phyloP scores from a whole-genome alignment of 768 basidiomycete genomes.

The Steccherinum ochraceum region DNA sequence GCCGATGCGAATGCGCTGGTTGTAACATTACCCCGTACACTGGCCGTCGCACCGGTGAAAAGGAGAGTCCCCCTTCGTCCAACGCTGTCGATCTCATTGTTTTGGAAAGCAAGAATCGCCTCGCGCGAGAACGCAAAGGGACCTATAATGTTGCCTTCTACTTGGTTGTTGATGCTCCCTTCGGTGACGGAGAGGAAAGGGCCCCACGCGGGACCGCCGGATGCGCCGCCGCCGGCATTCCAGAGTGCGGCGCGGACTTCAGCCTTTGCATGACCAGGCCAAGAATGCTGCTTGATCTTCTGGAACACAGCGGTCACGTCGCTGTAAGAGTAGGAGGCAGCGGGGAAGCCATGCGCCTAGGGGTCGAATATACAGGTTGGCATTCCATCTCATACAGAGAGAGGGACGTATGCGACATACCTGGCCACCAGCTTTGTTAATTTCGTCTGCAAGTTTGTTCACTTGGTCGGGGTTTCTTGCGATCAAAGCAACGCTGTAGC shows the following conservation, averaged over 20 bases:
- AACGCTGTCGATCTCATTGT: conserved; percentile 22
- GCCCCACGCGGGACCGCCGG: no score
- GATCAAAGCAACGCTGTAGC: conserved; percentile 36
- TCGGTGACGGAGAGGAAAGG: conserved; percentile 33
- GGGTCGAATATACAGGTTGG: no score
- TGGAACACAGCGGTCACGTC: conserved; percentile 27
- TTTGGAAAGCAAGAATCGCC: conserved; percentile 27
- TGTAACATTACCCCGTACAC: conserved; percentile 30
- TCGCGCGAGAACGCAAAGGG: conserved; percentile 34
- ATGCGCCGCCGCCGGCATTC: conserved; percentile 30
- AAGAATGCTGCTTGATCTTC: conserved; percentile 24
- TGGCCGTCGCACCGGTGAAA: conserved; percentile 40
- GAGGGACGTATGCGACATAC: no score
- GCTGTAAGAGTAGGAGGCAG: conserved; percentile 26
- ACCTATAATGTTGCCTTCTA: conserved; percentile 29
- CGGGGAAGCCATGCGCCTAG: conserved; percentile 33
- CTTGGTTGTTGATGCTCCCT: conserved; percentile 23
- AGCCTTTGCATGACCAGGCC: conserved; percentile 16
- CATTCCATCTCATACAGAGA: no score
- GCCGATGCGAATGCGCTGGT: conserved; percentile 35
- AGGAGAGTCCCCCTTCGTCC: conserved; percentile 35
- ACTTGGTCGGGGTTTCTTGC: conserved; percentile 28
- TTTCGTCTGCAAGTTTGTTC: conserved; percentile 26
- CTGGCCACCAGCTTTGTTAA: conserved; percentile 29
- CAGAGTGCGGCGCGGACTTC: conserved; percentile 34